Evolutionary conservation across 345 rosid genomes (phyloP).

Genomic region (Arabis alpina): DNA sequence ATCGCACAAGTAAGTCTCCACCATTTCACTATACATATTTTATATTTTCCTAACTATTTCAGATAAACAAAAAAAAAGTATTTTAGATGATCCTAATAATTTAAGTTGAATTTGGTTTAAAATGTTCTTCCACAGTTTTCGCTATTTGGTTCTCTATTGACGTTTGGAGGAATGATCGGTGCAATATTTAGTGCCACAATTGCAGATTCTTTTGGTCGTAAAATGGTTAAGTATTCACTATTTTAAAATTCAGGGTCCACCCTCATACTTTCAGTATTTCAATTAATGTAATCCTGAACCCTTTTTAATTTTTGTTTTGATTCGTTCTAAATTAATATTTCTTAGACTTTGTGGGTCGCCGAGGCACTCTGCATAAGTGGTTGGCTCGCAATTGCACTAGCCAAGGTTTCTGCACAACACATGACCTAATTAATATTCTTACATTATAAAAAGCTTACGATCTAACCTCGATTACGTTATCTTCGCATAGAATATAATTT

Average conservation of each 20-base stretch:
- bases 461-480: slow-evolving; percentile 10
- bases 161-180: slow-evolving; percentile 64
- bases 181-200: slow-evolving; percentile 52
- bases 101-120: neutral
- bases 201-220: slow-evolving; percentile 55
- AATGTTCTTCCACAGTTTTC: slow-evolving; percentile 50
- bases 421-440: neutral
- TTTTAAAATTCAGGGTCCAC: neutral
- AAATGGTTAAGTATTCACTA: slow-evolving; percentile 34
- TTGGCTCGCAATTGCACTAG: slow-evolving; percentile 50
- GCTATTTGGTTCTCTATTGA: slow-evolving; percentile 57
- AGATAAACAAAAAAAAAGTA: neutral
- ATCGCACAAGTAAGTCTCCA: slow-evolving; percentile 46
- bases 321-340: neutral
- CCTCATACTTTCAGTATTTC: neutral
- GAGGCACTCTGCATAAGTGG: slow-evolving; percentile 47
- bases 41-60: neutral
- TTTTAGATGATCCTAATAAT: neutral
- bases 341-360: slow-evolving; percentile 51
- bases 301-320: neutral
- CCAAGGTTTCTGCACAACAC: slow-evolving; percentile 45
- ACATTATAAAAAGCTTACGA: neutral
- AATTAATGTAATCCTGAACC: neutral
- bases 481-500: slow-evolving; percentile 16
- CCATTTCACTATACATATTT: neutral